These are phyloP conservation scores for Lactarius akahatsu DNA, from an alignment of 768 basidiomycete genomes.

Conservation along the genomic window DNA sequence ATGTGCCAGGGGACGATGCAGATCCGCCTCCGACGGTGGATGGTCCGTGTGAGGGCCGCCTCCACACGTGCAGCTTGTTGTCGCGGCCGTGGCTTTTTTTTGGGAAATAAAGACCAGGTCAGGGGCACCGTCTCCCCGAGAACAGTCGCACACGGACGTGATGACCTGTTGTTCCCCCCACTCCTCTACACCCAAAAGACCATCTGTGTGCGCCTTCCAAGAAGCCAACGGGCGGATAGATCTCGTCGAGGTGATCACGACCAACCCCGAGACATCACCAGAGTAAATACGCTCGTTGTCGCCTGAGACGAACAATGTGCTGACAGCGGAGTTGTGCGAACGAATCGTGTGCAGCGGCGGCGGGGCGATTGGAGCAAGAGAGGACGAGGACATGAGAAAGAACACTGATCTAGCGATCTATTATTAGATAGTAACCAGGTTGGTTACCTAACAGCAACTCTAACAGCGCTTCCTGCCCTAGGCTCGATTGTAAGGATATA, in stretches of 20 bases:
- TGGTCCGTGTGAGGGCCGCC: slow-evolving; percentile 46
- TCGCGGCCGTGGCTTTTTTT: slow-evolving; percentile 72
- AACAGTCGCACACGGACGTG: slow-evolving; percentile 58
- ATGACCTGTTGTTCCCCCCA: slow-evolving; percentile 58
- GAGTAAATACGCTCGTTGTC: slow-evolving; percentile 85
- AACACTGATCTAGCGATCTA: neutral
- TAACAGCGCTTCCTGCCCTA: too few species aligned
- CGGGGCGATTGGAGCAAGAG: slow-evolving; percentile 34
- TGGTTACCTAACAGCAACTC: too few species aligned
- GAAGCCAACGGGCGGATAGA: slow-evolving; percentile 68
- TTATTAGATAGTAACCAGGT: neutral
- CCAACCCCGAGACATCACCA: slow-evolving; percentile 76
- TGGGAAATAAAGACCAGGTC: neutral
- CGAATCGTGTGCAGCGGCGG: slow-evolving; percentile 76
- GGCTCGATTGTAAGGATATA: too few species aligned
- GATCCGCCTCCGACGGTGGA: slow-evolving; percentile 50
- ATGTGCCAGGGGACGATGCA: slow-evolving; percentile 50
- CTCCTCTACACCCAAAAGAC: slow-evolving; percentile 77
- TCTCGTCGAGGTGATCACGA: slow-evolving; percentile 72
- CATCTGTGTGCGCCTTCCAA: slow-evolving; percentile 80
- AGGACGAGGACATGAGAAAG: slow-evolving; percentile 1
- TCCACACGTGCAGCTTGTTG: slow-evolving; percentile 82
- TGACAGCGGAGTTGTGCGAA: slow-evolving; percentile 64
- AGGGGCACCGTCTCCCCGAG: neutral
- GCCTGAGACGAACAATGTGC: slow-evolving; percentile 57